Conservation (phyloP, 169 alveolate genomes). For the Plasmodium falciparum region DNA sequence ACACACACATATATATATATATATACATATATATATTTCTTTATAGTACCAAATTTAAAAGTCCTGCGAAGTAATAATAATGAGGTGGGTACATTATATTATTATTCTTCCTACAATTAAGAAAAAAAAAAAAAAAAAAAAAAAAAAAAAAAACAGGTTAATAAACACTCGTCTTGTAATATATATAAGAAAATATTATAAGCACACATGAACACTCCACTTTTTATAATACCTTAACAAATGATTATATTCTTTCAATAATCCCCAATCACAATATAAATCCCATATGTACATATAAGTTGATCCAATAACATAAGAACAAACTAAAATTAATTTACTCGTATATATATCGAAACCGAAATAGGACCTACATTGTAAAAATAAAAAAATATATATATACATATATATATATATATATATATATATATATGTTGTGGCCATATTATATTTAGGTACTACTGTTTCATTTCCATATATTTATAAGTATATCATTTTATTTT, state of each 20-base stretch:
- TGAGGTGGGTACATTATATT: constrained; percentile 80
- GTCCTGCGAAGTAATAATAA: constrained; percentile 80
- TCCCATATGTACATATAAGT: constrained; percentile 91
- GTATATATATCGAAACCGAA: constrained; percentile 74
- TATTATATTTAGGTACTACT: neutral
- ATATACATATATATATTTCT: neutral
- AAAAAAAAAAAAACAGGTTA: neutral
- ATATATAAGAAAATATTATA: neutral
- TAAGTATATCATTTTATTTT: neutral
- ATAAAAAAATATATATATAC: neutral
- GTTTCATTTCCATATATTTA: neutral
- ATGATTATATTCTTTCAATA: constrained; percentile 77
- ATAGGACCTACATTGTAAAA: constrained; percentile 32
- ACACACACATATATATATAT: too few relatives aligned
- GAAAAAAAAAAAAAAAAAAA: too few relatives aligned
- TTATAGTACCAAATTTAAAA: constrained; percentile 70
- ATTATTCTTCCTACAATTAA: constrained; percentile 35
- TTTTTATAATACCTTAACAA: constrained; percentile 74
- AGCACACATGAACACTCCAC: neutral
- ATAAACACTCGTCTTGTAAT: neutral
- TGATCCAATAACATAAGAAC: constrained; percentile 88
- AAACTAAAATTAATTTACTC: constrained; percentile 79
- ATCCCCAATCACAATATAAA: constrained; percentile 91
- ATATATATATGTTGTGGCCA: neutral
- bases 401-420: constrained; percentile 30